A percentile compares a stretch with the other conserved stretches of the same genome.
phyloP scores from a whole-genome alignment of 208 protist species.

The Leishmania aethiopica region DNA sequence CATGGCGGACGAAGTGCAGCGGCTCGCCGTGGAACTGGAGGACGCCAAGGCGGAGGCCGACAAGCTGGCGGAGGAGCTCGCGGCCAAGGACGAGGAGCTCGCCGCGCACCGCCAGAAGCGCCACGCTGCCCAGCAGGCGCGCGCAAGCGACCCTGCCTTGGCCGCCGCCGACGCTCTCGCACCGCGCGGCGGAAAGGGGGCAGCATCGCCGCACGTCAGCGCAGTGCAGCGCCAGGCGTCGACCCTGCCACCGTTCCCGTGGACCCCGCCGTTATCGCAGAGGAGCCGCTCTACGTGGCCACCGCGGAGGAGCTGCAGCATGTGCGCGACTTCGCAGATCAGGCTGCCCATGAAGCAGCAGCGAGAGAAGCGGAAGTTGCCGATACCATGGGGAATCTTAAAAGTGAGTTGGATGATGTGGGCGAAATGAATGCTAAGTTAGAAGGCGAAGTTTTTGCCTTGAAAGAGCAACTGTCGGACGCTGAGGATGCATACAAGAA shows the following conservation, averaged over 20 bases:
- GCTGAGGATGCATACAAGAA: not conserved
- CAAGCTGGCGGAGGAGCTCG: slow-evolving; percentile 15
- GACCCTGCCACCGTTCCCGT: slow-evolving; percentile 12
- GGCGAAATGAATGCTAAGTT: not conserved
- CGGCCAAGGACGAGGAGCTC: slow-evolving; percentile 15
- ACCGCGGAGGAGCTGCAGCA: slow-evolving; percentile 22
- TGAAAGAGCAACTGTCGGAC: slow-evolving; percentile 5
- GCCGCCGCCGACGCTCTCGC: slow-evolving; percentile 9
- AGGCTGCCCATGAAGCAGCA: not conserved
- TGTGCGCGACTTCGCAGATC: slow-evolving; percentile 5
- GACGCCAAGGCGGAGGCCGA: not conserved
- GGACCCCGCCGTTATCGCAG: slow-evolving; percentile 15
- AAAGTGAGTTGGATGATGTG: slow-evolving; percentile 19
- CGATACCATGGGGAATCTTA: not conserved
- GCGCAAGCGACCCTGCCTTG: slow-evolving; percentile 10
- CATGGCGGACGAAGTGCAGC: slow-evolving; percentile 10
- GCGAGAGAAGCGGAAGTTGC: not conserved
- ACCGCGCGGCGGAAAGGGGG: not conserved
- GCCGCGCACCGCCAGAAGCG: slow-evolving; percentile 9
- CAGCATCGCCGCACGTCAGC: not conserved
- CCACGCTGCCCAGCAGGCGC: slow-evolving; percentile 1
- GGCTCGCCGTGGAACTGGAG: slow-evolving; percentile 16
- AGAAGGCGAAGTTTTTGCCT: not conserved
- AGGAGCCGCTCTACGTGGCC: slow-evolving; percentile 24
- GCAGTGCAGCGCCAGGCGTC: not conserved